Evolutionary conservation across 371 early-diverging fungal genomes (phyloP).

Genomic region (Blastocladiella emersonii): DNA sequence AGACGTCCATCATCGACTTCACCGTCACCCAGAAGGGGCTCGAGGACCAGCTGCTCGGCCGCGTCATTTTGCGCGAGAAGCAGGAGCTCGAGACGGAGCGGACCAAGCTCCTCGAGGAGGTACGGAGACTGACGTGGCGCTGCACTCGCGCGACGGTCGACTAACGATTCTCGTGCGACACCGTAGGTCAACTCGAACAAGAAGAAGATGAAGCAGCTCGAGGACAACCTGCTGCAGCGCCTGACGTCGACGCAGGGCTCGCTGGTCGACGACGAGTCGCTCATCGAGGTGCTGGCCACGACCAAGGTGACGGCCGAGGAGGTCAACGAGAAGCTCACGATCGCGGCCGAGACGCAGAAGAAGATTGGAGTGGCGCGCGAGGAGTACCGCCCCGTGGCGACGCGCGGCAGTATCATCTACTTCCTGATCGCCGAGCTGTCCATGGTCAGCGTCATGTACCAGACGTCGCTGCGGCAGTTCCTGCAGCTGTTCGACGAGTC

Average conservation of each 20-base stretch:
- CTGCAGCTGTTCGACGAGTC: constrained; percentile 44
- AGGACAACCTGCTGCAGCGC: constrained; percentile 42
- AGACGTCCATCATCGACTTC: constrained; percentile 43
- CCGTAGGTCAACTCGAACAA: constrained; percentile 45
- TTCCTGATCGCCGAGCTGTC: constrained; percentile 46
- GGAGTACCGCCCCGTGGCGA: constrained; percentile 44
- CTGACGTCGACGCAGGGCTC: constrained; percentile 43
- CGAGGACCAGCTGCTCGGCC: constrained; percentile 46
- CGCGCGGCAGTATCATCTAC: constrained; percentile 39
- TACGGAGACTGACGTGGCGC: too few relatives aligned
- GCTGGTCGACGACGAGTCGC: constrained; percentile 43
- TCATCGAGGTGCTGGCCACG: constrained; percentile 42
- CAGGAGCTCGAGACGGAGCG: constrained; percentile 47
- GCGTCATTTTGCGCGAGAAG: constrained; percentile 46
- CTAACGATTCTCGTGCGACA: too few relatives aligned
- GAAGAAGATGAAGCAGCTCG: constrained; percentile 47
- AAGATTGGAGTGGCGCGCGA: constrained; percentile 41
- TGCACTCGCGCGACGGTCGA: too few relatives aligned
- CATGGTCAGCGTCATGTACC: constrained; percentile 49
- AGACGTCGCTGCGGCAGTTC: constrained; percentile 41
- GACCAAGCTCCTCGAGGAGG: constrained; percentile 40
- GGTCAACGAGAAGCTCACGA: constrained; percentile 41
- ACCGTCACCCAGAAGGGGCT: constrained; percentile 42
- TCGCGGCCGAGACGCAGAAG: constrained; percentile 48
- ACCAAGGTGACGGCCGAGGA: constrained; percentile 46